Conservation (phyloP, 805 yeast species). For the Candida yuanshanica region DNA sequence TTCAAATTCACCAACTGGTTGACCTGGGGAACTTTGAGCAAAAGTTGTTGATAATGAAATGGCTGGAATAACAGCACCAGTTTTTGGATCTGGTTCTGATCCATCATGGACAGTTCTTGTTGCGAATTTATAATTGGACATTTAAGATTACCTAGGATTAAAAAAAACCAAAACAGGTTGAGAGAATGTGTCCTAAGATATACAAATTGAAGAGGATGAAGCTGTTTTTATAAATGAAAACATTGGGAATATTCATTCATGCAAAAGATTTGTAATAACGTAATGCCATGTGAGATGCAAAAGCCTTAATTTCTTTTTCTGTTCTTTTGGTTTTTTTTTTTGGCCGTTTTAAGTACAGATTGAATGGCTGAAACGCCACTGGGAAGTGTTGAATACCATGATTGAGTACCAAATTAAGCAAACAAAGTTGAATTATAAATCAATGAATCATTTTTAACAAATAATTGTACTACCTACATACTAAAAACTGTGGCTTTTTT, state of each 20-base stretch:
- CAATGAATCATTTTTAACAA: background rate
- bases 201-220: too few relatives aligned
- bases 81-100: constrained; percentile 57
- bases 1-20: constrained; percentile 74
- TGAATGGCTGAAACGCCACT: too few relatives aligned
- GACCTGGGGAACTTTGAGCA: constrained; percentile 72
- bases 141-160: too few relatives aligned
- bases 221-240: too few relatives aligned
- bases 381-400: too few relatives aligned
- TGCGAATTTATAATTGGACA: constrained; percentile 45
- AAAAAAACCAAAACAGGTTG: too few relatives aligned
- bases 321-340: too few relatives aligned
- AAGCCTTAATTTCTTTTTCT: background rate
- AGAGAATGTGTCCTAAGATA: too few relatives aligned
- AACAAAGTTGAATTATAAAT: background rate
- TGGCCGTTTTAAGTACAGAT: too few relatives aligned
- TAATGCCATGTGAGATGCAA: background rate
- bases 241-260: too few relatives aligned
- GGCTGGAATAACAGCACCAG: constrained; percentile 86
- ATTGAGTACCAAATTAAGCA: too few relatives aligned
- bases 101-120: constrained; percentile 86
- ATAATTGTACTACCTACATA: background rate
- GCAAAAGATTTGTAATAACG: background rate
- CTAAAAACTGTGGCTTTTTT: constrained; percentile 1
- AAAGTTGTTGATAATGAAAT: constrained; percentile 80